A percentile compares a stretch with the other conserved stretches of the same genome.
Evolutionary conservation across 805 yeast genomes (phyloP).

Genomic region (Limtongia smithiae): DNA sequence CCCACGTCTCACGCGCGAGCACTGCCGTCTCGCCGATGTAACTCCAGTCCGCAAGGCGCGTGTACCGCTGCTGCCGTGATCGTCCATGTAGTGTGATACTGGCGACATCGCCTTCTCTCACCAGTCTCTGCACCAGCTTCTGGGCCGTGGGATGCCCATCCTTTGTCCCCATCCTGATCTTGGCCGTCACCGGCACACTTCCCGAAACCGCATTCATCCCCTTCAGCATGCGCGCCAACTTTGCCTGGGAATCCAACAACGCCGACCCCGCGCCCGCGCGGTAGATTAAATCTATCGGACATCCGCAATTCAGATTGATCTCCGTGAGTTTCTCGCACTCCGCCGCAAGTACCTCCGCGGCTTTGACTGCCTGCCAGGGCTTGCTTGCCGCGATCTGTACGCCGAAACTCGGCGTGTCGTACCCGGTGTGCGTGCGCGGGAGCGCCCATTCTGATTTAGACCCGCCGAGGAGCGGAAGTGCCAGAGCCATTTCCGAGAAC

Average conservation of each 20-base stretch:
- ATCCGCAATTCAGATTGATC: constrained; percentile 89
- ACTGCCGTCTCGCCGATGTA: constrained; percentile 74
- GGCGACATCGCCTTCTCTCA: constrained; percentile 76
- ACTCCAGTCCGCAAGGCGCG: constrained; percentile 88
- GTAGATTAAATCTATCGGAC: constrained; percentile 94
- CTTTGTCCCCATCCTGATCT: constrained; percentile 85
- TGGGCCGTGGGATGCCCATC: constrained; percentile 89
- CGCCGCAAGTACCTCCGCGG: constrained; percentile 70
- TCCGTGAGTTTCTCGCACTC: constrained; percentile 54
- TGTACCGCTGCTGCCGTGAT: constrained; percentile 92
- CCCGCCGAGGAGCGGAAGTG: constrained; percentile 83
- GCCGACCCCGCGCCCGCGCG: constrained; percentile 96
- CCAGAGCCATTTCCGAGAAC: constrained; percentile 91
- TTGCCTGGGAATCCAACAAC: constrained; percentile 81
- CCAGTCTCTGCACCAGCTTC: constrained; percentile 62
- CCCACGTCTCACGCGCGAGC: constrained; percentile 54
- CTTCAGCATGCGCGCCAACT: constrained; percentile 69
- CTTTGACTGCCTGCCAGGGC: constrained; percentile 90
- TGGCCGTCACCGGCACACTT: constrained; percentile 88
- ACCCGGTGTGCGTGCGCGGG: constrained; percentile 73
- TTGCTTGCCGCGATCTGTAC: constrained; percentile 89
- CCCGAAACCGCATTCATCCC: constrained; percentile 87
- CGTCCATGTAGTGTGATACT: constrained; percentile 95
- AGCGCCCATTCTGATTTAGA: constrained; percentile 96
- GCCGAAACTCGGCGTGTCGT: constrained; percentile 61